Base-by-base conservation (phyloP, 75 land plant genomes). In the Pinus albicaulis region DNA sequence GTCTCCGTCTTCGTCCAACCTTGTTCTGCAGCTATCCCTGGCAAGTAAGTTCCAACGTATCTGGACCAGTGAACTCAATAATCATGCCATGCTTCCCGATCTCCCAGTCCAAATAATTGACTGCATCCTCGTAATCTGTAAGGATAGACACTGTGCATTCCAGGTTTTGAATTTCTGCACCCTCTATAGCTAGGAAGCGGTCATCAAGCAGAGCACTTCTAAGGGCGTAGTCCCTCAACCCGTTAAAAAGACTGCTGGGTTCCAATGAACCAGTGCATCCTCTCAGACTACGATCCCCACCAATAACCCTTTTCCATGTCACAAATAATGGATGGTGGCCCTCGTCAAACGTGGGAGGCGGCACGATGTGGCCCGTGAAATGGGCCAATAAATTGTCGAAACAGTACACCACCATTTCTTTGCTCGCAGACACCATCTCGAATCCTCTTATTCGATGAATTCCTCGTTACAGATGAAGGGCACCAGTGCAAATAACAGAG, bases 261-360 rank as follows among this genome's bases (percentile, higher is more conserved):
- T 96, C 94, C 52, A 96, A 83, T 74, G 99, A 93, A 34, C 99
- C 99, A 77, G 93, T 91, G 78, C 99, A 96, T 25, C 96, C 99
- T 72, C 99, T 92, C 74, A 96, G 76, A 57, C 92, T 91, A 71
- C 92, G 96, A 81, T 96, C 99, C 69, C 85, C 87, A 71, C 94
- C 99, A 25, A 91, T 75, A 17, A 81, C 90, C 79, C 91, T 96
- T 88, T 96, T 96, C 99, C 99, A 96, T 44, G 99, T 96, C 56
- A 96, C 99, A 86, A 96, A 96, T 80, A 96, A 77, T 69, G 99
- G 99, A 84, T 85, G 91, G 23, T 81, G 80, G 60, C 91, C 97
- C 5, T 85, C 97, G 11, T 94, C 97, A 31, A 31, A n/a, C n/a
- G n/a, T n/a, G n/a, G n/a, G n/a, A n/a, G n/a, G n/a, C n/a, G n/a